These are phyloP conservation scores for Olyra latifolia DNA, from an alignment of 176 grass and related monocot species.

Conservation along the genomic window DNA sequence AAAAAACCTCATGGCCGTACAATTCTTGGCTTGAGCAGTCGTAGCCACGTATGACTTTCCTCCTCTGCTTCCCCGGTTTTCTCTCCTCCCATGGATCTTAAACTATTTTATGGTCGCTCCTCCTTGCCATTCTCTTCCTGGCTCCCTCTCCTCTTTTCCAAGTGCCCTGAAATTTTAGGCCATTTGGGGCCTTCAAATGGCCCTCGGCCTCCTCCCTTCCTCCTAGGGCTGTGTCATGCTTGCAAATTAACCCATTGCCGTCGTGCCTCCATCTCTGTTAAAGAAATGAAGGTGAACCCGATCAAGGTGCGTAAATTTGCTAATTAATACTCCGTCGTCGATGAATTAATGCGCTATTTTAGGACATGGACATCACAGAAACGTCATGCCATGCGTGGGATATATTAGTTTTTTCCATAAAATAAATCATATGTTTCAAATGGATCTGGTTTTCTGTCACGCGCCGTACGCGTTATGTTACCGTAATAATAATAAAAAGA, in stretches of 20 bases:
- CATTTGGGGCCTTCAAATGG: constrained; percentile 35
- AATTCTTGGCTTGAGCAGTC: not conserved
- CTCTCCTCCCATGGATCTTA: not conserved
- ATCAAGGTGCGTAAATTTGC: constrained; percentile 22
- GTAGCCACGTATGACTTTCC: not conserved
- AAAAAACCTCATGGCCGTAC: not conserved
- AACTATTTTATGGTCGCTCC: not conserved
- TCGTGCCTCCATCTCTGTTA: not conserved
- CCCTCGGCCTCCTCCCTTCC: not conserved
- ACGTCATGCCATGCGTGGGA: no score
- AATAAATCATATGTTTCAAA: no score
- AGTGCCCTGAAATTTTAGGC: not conserved
- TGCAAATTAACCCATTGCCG: not conserved
- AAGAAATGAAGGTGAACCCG: constrained; percentile 25
- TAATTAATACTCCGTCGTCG: not conserved
- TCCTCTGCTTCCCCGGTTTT: not conserved
- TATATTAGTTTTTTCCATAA: no score
- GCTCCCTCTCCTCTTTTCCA: not conserved
- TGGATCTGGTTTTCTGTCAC: no score
- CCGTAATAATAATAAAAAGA: no score
- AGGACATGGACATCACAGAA: no score
- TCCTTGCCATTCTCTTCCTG: not conserved
- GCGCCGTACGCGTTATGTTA: no score
- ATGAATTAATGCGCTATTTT: no score
- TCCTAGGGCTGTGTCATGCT: not conserved